Conservation (phyloP, 345 rosid genomes). For the Geranium brycei region DNA sequence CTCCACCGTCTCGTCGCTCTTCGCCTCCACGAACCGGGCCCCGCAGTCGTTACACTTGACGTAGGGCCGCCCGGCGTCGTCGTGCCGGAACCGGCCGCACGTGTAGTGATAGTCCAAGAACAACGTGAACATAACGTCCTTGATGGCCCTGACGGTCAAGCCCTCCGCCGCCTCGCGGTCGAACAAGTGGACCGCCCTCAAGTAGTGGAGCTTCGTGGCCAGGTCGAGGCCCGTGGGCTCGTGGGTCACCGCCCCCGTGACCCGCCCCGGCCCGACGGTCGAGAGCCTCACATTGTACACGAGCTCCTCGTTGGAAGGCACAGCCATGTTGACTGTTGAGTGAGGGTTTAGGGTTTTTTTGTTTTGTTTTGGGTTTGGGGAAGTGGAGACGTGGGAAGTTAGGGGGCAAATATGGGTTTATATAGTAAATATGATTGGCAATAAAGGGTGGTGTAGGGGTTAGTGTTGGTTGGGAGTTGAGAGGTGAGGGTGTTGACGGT, state of each 20-base stretch:
- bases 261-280: conserved; percentile 39
- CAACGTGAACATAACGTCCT: conserved; percentile 39
- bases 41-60: conserved; percentile 77
- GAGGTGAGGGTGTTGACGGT: too few relatives aligned
- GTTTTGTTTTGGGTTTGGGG: too few relatives aligned
- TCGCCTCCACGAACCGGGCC: conserved; percentile 44
- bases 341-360: neutral
- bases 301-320: conserved; percentile 5
- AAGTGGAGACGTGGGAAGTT: too few relatives aligned
- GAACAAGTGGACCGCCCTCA: conserved; percentile 40
- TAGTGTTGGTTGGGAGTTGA: too few relatives aligned
- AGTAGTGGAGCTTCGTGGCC: conserved; percentile 78
- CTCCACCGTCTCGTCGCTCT: conserved; percentile 42
- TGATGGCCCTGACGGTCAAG: conserved; percentile 23
- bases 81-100: conserved; percentile 40
- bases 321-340: conserved; percentile 13
- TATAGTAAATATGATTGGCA: too few relatives aligned
- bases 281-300: conserved; percentile 39
- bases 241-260: conserved; percentile 24
- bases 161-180: conserved; percentile 28
- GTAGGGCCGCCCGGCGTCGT: conserved; percentile 46
- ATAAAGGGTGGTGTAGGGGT: too few relatives aligned
- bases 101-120: conserved; percentile 30
- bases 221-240: conserved; percentile 41
- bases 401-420: too few relatives aligned